A percentile compares a stretch with the other conserved stretches of the same genome.
Conservation (phyloP, 2,329 filamentous ascomycete species). For the Pseudocercospora cruenta region DNA sequence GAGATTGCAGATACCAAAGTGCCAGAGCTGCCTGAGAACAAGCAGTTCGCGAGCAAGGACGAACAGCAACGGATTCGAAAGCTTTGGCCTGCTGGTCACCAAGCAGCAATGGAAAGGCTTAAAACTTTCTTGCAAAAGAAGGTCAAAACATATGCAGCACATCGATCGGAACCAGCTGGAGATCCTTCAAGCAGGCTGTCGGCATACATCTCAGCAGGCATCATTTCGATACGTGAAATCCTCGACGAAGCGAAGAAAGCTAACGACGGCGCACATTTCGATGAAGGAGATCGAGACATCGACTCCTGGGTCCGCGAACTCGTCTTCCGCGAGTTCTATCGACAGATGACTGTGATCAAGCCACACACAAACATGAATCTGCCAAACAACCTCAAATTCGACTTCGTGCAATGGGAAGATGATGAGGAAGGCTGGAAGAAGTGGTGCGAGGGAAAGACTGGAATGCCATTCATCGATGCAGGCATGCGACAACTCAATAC, state of each 20-base stretch:
- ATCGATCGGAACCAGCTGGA: conserved; percentile 48
- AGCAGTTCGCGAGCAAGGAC: conserved; percentile 45
- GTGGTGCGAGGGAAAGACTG: conserved; percentile 52
- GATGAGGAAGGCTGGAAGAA: conserved; percentile 55
- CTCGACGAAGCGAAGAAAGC: conserved; percentile 46
- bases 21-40: conserved; percentile 45
- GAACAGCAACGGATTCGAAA: conserved; percentile 46
- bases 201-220: conserved; percentile 51
- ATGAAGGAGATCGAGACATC: conserved; percentile 40
- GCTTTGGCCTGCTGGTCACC: conserved; percentile 52
- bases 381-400: conserved; percentile 57
- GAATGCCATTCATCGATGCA: conserved; percentile 56
- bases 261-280: conserved; percentile 51
- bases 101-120: conserved; percentile 47
- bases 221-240: conserved; percentile 52
- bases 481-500: conserved; percentile 56
- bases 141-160: conserved; percentile 43
- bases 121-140: conserved; percentile 47
- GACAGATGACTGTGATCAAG: conserved; percentile 51
- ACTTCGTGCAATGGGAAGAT: conserved; percentile 56
- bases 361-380: conserved; percentile 56
- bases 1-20: conserved; percentile 61
- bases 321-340: conserved; percentile 56
- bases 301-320: conserved; percentile 56
- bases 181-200: conserved; percentile 49